These are phyloP conservation scores for Raddia guianensis DNA, from an alignment of 176 grass and related monocot species.

Conservation along the genomic window DNA sequence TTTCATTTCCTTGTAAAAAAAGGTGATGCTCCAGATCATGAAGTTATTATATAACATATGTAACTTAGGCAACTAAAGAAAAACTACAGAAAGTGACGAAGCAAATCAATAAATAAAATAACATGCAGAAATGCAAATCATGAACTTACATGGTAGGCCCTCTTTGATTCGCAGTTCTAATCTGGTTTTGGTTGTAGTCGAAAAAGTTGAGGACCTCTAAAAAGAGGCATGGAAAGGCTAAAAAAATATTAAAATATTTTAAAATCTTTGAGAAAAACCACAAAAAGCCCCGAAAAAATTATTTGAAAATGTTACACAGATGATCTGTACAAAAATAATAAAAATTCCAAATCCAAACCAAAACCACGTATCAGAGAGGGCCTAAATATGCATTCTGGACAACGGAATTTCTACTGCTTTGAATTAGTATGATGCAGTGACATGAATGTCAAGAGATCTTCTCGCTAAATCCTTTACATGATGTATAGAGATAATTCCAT, in stretches of 20 bases:
- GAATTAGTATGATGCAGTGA: background rate
- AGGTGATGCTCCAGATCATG: conserved; percentile 1
- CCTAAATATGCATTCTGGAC: background rate
- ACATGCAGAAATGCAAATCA: conserved; percentile 28
- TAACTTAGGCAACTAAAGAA: conserved; percentile 25
- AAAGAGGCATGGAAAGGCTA: no score
- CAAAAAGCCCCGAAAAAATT: no score
- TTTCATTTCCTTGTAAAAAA: conserved; percentile 14
- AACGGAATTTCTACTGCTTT: conserved; percentile 14
- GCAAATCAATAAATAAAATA: conserved; percentile 25
- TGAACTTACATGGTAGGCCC: background rate
- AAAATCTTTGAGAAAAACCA: no score
- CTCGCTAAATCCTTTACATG: background rate
- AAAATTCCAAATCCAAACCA: no score
- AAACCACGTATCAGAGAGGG: no score
- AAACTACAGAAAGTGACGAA: background rate
- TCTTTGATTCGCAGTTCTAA: no score
- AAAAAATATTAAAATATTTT: no score
- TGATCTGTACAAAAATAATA: no score
- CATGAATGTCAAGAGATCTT: conserved; percentile 23
- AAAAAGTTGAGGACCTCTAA: no score
- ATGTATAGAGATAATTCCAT: background rate
- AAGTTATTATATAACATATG: background rate
- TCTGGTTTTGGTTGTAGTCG: no score
- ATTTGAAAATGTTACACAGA: no score